Conservation (phyloP, 2,329 filamentous ascomycete genomes). For the Ceratocystiopsis brevicomis region DNA sequence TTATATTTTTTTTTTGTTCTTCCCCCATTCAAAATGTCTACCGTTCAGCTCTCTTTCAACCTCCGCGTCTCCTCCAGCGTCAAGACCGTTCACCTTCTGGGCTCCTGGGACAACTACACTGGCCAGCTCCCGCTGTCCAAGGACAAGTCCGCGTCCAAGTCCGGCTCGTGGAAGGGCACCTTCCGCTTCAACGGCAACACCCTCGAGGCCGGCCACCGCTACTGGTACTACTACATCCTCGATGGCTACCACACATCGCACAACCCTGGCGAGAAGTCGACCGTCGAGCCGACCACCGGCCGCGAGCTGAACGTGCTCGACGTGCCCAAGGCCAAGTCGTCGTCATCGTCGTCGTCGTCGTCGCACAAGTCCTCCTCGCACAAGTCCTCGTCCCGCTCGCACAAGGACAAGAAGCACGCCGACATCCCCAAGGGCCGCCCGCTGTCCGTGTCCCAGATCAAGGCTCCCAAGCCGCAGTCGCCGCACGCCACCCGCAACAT, state of each 20-base stretch:
- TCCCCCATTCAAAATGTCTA: constrained; percentile 48
- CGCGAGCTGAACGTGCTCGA: constrained; percentile 96
- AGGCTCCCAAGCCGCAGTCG: constrained; percentile 74
- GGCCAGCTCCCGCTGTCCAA: constrained; percentile 88
- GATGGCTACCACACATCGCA: constrained; percentile 97
- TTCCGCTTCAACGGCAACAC: constrained; percentile 86
- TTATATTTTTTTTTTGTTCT: constrained; percentile 18
- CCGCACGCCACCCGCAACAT: constrained; percentile 78
- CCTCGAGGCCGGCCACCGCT: constrained; percentile 73
- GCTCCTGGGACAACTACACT: constrained; percentile 94
- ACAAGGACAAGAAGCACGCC: constrained; percentile 22
- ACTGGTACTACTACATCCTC: constrained; percentile 99
- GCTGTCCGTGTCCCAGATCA: constrained; percentile 73
- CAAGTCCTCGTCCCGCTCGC: constrained; percentile 16
- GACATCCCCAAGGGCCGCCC: constrained; percentile 79
- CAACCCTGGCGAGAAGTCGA: constrained; percentile 78
- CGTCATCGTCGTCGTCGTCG: constrained; percentile 21
- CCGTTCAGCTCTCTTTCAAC: constrained; percentile 86
- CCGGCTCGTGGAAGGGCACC: constrained; percentile 84
- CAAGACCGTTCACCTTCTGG: constrained; percentile 93
- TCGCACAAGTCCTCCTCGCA: constrained; percentile 20
- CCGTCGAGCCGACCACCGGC: constrained; percentile 87
- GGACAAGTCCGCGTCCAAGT: constrained; percentile 65
- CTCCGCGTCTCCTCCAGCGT: constrained; percentile 90
- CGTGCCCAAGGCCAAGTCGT: constrained; percentile 44